phyloP scores from a whole-genome alignment of 1,139 yeast species.

The Protomyces lactucae-debilis region DNA sequence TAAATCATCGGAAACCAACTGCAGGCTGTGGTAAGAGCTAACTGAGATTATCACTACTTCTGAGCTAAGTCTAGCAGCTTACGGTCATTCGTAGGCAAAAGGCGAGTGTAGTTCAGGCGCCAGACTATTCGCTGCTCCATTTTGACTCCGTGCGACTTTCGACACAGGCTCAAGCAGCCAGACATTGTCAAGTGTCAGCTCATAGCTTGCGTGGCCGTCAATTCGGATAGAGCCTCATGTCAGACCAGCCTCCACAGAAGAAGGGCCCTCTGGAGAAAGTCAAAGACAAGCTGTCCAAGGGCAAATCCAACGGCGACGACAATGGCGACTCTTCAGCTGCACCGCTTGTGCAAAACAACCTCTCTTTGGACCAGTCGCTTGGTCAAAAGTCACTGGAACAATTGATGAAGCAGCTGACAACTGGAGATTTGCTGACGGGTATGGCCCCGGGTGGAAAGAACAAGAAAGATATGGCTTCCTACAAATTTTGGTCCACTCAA shows the following conservation, averaged over 20 bases:
- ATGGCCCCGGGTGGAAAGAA: slow-evolving; percentile 24
- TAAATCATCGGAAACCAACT: too few species aligned
- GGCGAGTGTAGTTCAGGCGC: too few species aligned
- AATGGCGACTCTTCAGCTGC: neutral
- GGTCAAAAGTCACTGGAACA: slow-evolving; percentile 6
- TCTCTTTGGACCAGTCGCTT: slow-evolving; percentile 3
- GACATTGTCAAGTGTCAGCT: too few species aligned
- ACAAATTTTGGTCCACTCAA: slow-evolving; percentile 97
- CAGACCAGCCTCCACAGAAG: neutral
- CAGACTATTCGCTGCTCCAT: too few species aligned
- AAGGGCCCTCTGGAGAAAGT: slow-evolving; percentile 2
- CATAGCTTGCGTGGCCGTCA: too few species aligned
- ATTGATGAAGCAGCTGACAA: slow-evolving; percentile 9
- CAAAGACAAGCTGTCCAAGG: slow-evolving; percentile 3
- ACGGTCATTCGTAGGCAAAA: too few species aligned
- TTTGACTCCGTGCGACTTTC: too few species aligned
- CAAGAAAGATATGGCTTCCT: slow-evolving; percentile 75
- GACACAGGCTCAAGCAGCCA: too few species aligned
- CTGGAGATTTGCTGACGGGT: slow-evolving; percentile 20
- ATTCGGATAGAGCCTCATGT: neutral
- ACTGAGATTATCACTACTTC: too few species aligned
- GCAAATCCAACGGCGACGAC: neutral
- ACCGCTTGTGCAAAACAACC: slow-evolving; percentile 12
- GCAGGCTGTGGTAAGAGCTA: too few species aligned
- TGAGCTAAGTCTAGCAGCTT: too few species aligned